Percentiles rank a stretch among this genome's conserved stretches.
phyloP scores from a whole-genome alignment of 2,329 filamentous ascomycete species.

The Allantophomopsis cytisporea region DNA sequence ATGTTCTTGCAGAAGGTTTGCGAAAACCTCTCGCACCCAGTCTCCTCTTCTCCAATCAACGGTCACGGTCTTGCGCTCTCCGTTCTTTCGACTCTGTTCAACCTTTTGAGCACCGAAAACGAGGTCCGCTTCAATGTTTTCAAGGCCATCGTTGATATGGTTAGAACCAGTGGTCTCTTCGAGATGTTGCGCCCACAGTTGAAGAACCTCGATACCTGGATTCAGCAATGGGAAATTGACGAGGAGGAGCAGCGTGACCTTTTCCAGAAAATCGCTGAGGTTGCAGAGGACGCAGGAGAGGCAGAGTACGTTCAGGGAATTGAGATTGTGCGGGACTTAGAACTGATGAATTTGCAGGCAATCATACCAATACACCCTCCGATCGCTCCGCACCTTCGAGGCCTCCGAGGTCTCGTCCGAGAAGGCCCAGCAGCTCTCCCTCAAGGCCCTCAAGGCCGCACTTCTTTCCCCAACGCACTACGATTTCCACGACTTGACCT shows the following conservation, averaged over 20 bases:
- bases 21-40: constrained; percentile 75
- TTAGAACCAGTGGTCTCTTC: constrained; percentile 63
- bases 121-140: constrained; percentile 84
- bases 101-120: constrained; percentile 66
- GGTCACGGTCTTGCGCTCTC: constrained; percentile 77
- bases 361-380: constrained; percentile 54
- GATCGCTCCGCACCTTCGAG: constrained; percentile 42
- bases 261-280: constrained; percentile 70
- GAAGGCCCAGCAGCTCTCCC: constrained; percentile 47
- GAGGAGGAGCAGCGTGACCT: constrained; percentile 75
- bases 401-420: constrained; percentile 42
- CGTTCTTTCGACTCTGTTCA: constrained; percentile 91
- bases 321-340: no score
- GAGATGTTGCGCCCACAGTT: constrained; percentile 76
- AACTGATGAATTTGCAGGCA: constrained; percentile 20
- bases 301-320: constrained; percentile 42
- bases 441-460: constrained; percentile 53
- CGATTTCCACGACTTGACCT: constrained; percentile 60
- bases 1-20: constrained; percentile 82
- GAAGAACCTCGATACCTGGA: constrained; percentile 70
- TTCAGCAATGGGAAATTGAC: constrained; percentile 69
- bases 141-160: constrained; percentile 72
- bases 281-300: constrained; percentile 67
- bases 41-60: constrained; percentile 75
- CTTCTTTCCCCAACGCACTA: constrained; percentile 52